Conservation (phyloP, 23 red algal species). For the Gracilariopsis chorda region DNA sequence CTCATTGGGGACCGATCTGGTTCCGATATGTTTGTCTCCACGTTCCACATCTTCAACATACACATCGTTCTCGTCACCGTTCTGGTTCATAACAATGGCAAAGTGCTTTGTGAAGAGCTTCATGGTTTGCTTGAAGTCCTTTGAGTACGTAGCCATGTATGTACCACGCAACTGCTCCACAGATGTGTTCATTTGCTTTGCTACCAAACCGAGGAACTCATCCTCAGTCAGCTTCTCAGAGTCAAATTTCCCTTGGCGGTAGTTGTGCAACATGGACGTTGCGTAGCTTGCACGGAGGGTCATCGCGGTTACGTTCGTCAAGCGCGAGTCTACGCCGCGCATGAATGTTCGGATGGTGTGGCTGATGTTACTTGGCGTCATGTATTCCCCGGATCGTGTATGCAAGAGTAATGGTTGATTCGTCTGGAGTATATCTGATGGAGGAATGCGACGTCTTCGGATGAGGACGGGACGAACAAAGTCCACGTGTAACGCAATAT, state of each 20-base stretch:
- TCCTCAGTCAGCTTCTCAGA: background rate
- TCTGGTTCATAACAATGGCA: background rate
- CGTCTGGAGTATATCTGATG: background rate
- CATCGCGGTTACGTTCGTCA: background rate
- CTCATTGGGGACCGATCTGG: no score
- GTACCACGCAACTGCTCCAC: constrained; percentile 6
- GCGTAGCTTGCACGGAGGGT: constrained; percentile 1
- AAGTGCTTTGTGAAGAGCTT: background rate
- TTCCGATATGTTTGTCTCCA: no score
- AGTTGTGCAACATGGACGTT: constrained; percentile 7
- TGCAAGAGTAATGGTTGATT: background rate
- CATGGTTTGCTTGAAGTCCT: background rate
- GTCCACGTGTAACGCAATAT: background rate
- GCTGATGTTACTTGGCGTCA: background rate
- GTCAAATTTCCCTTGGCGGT: background rate
- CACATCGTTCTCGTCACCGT: background rate
- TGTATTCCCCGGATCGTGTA: background rate
- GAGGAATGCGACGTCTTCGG: background rate
- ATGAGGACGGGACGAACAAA: background rate
- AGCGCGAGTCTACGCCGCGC: background rate
- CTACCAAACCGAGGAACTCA: background rate
- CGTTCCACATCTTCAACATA: no score
- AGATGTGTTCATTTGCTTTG: constrained; percentile 32
- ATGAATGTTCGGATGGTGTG: background rate
- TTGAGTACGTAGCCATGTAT: background rate